A percentile compares a stretch with the other conserved stretches of the same genome.
phyloP scores from a whole-genome alignment of 148 eudicot genomes.

The Rhododendron ferrugineum region DNA sequence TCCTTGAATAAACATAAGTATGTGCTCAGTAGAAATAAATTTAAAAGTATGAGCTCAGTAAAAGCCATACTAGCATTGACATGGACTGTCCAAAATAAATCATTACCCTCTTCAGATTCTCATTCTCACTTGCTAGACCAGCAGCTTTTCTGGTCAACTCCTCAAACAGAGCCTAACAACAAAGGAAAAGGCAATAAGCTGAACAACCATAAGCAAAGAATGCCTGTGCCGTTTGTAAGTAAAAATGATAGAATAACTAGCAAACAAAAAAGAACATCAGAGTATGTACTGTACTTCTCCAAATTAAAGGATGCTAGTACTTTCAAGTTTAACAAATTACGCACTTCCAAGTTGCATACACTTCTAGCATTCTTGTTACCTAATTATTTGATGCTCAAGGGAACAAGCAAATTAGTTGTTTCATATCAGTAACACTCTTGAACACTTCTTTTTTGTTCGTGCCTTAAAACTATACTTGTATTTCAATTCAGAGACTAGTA shows the following conservation, averaged over 20 bases:
- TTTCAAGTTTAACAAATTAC: not conserved
- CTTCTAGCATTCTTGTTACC: not conserved
- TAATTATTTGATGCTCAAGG: not conserved
- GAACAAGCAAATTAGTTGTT: not conserved
- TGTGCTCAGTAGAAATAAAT: not conserved
- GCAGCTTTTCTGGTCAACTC: conserved; percentile 59
- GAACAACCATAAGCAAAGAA: not conserved
- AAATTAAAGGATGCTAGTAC: not conserved
- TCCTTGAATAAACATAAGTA: conserved; percentile 27
- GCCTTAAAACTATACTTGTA: not conserved
- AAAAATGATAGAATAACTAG: not conserved
- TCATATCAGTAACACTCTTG: not conserved
- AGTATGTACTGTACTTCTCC: not conserved
- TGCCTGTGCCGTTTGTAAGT: not conserved
- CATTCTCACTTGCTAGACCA: conserved; percentile 51
- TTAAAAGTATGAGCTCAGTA: not conserved
- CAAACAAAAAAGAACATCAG: not conserved
- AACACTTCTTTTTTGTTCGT: not conserved
- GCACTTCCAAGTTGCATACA: conserved; percentile 1
- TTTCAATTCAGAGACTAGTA: not conserved
- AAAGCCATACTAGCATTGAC: not conserved
- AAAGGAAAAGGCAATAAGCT: not conserved
- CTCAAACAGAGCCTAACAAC: conserved; percentile 47
- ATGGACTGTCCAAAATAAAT: not conserved
- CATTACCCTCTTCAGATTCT: conserved; percentile 51